Evolutionary conservation across 176 grass and related monocot genomes (phyloP).

Genomic region (Melocanna baccifera): DNA sequence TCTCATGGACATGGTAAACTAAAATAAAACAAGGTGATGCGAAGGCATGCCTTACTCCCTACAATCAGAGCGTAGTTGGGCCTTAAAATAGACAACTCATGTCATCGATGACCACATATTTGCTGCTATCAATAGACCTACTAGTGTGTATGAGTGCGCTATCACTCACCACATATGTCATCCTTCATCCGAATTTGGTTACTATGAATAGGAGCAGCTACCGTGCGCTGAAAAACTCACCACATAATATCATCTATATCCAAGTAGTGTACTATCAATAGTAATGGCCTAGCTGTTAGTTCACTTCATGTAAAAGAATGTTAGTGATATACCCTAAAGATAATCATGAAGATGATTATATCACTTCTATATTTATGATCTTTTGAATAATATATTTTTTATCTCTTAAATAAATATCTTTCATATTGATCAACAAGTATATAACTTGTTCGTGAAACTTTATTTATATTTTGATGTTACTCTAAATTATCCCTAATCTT

Average conservation of each 20-base stretch:
- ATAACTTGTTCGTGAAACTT: too few relatives aligned
- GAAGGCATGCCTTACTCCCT: neutral
- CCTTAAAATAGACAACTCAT: constrained; percentile 29
- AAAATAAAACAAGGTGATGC: neutral
- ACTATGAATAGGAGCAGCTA: constrained; percentile 10
- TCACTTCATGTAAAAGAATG: neutral
- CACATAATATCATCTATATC: constrained; percentile 27
- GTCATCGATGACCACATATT: constrained; percentile 3
- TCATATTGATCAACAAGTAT: too few relatives aligned
- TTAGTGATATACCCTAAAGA: too few relatives aligned
- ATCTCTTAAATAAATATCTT: too few relatives aligned
- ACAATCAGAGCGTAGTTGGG: neutral
- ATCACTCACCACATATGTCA: neutral
- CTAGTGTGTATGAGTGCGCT: neutral
- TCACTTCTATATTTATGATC: too few relatives aligned
- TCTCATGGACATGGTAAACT: too few relatives aligned
- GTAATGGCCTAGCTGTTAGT: neutral
- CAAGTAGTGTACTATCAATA: constrained; percentile 46
- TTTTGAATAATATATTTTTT: too few relatives aligned
- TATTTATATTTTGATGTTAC: too few relatives aligned
- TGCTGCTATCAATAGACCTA: constrained; percentile 15
- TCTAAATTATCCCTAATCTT: too few relatives aligned
- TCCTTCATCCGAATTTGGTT: constrained; percentile 1
- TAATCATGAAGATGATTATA: too few relatives aligned
- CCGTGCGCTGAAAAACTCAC: constrained; percentile 11